Percentiles rank a stretch among this genome's conserved stretches.
phyloP scores from a whole-genome alignment of 495 filamentous ascomycete species.

The Letharia columbiana region DNA sequence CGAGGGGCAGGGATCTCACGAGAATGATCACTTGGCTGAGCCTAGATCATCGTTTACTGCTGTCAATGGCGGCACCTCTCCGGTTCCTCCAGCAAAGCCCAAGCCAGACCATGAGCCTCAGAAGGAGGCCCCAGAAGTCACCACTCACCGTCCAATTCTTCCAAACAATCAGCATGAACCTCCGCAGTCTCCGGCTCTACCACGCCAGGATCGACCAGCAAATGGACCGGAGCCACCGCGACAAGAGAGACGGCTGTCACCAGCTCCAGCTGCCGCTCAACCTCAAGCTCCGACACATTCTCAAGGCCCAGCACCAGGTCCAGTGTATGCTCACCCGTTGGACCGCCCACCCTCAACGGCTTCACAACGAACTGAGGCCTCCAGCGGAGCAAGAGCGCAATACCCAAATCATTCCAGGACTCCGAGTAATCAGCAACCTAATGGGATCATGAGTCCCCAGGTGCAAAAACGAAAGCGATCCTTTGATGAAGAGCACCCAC shows the following conservation, averaged over 20 bases:
- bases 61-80: constrained; percentile 41
- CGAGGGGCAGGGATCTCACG: constrained; percentile 31
- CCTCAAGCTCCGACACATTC: constrained; percentile 10
- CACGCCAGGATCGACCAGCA: constrained; percentile 16
- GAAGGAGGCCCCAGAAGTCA: constrained; percentile 25
- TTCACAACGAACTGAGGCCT: constrained; percentile 8
- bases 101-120: constrained; percentile 24
- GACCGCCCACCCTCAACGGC: constrained; percentile 10
- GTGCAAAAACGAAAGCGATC: constrained; percentile 26
- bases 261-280: constrained; percentile 18
- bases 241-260: constrained; percentile 21
- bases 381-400: constrained; percentile 10
- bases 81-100: constrained; percentile 20
- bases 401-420: constrained; percentile 16
- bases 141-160: constrained; percentile 12
- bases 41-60: constrained; percentile 47
- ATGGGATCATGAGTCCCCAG: constrained; percentile 19
- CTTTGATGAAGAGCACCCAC: constrained; percentile 17
- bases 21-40: constrained; percentile 35
- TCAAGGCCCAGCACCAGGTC: constrained; percentile 16
- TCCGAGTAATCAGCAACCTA: constrained; percentile 16
- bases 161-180: constrained; percentile 25
- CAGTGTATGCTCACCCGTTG: constrained; percentile 10
- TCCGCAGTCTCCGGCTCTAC: constrained; percentile 16
- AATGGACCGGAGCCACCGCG: constrained; percentile 14